Evolutionary conservation across 148 eudicot genomes (phyloP), one percentile per base, ranked within the genome.

Genomic region (Dianthus caryophyllus): DNA sequence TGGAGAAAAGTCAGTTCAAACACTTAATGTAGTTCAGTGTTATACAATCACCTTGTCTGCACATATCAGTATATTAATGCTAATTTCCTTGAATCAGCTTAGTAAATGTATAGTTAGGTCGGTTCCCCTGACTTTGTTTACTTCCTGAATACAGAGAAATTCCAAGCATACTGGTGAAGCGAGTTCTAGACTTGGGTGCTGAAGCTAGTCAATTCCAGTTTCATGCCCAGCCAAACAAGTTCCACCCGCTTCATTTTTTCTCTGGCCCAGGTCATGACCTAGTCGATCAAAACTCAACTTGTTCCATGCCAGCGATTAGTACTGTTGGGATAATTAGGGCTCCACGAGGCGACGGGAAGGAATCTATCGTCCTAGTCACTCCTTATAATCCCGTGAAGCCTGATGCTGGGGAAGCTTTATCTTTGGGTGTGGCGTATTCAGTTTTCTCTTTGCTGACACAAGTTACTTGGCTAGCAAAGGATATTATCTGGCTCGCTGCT

Each of bases 291-390:
- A 94, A 90, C 70, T 70, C 53, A 70, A 90, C 70, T 44, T 84
- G 85, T 78, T 73, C 79, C 55, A 59, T 68, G 50, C 76, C 82
- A 71, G 90, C 87, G 70, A 52, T 85, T 61, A 94, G 84, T 73
- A 84, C 88, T 17, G 84, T 85, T 65, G 99, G 99, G 69, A 86
- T 94, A 67, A 70, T 88, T 51, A 86, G 99, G 79, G 99, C 99
- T 73, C 90, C 97, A 48, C 92, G 97, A 68, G 96, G 99, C 29
- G 99, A 94, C 76, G 99, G 99, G 58, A 94, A 94, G 78, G 99
- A 94, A 82, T 81, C 99, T 68, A 90, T 94, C 61, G 87, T 94
- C 49, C 59, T 94, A 73, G 96, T 90, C 54, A 94, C 99, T 55
- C 96, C 99, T 80, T 94, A 86, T 76, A 88, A 90, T 79, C 75